Conservation (phyloP, 331 rosid genomes). For the Prunus yedoensis region DNA sequence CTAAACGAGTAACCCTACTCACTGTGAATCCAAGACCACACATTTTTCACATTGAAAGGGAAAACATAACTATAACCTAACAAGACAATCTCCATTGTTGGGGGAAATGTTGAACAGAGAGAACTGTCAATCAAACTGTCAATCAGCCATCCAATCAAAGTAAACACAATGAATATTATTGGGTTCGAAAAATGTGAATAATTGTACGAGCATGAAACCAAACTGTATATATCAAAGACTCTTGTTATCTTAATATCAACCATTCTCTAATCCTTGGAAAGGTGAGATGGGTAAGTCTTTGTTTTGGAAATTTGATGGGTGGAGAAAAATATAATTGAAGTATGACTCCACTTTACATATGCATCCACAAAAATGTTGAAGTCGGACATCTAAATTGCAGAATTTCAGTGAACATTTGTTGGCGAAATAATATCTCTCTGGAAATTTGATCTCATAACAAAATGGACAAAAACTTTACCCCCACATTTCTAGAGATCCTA, state of each 20-base stretch:
- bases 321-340: no score
- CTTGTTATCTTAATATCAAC: no score
- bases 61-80: neutral
- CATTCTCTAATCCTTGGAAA: neutral
- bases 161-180: neutral
- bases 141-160: neutral
- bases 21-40: neutral
- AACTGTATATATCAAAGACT: neutral
- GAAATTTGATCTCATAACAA: no score
- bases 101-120: neutral
- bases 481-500: no score
- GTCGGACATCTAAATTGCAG: no score
- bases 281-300: no score
- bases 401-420: no score
- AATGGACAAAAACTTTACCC: no score
- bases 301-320: no score
- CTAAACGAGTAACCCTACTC: neutral
- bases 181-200: neutral
- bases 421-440: no score
- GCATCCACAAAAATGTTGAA: no score
- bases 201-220: neutral
- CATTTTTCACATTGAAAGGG: neutral
- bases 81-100: conserved; percentile 5
- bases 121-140: neutral
- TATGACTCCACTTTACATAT: no score